Evolutionary conservation across 108 stramenopile genomes (phyloP), one percentile per base, ranked within the genome.

Genomic region (Pseudonitzschia multistriata): DNA sequence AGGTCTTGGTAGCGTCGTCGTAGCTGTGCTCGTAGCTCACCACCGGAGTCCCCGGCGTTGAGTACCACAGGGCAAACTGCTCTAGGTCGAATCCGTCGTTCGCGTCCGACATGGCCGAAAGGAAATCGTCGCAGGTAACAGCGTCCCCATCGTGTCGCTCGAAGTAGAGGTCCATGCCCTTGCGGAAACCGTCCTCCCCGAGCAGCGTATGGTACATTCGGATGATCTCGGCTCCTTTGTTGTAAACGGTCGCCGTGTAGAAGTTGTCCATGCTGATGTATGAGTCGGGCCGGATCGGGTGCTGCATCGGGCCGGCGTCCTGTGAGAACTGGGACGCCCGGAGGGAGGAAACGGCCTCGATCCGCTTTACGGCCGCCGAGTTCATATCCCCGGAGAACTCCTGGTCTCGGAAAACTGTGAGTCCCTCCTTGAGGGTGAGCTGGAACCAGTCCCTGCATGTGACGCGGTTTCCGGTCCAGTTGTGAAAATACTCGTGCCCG

Each of bases 361-460:
- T 97, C 4, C 98, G 89, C 74, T 97, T 97, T 45, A 96, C 94
- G 25, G 96, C 92, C 63, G 85, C 83, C 45, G 85, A 83, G 37
- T 93, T 85, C 96, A 97, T 96, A 74, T 97, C 97, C 0, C 88
- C 93, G 33, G 80, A 79, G 64, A 98, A 98, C 57, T 93, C 88
- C 67, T 85, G 93, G 55, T 87, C 83, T 0, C 98, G 88, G 76
- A 97, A 99, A 0, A 99, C 98, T 8, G 98, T 99, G 35, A 99
- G 78, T n/a, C 98, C 98, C 68, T 98, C 97, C 79, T 99, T 99
- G 22, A 99, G 67, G 0, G 97, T 98, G 24, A 99, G 83, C 82
- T 97, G 94, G 78, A 99, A 98, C 98, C 98, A 99, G 86, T 98
- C 97, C 13, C 95, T 85, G 71, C 96, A 97, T 7, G 98, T 99